Base-by-base conservation (phyloP, 345 rosid species). In the Citrus glauca region DNA sequence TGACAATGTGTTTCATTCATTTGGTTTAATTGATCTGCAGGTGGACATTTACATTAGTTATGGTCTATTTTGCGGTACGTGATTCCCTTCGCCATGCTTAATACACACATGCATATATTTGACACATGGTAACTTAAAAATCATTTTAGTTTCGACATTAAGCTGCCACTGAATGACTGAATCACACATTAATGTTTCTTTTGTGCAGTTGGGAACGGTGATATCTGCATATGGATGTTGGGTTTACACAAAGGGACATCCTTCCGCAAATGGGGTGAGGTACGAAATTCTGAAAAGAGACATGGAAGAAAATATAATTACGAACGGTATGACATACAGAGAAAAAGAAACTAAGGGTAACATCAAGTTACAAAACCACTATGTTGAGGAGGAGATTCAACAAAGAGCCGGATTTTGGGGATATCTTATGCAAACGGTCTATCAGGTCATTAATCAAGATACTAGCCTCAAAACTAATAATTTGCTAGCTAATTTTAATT, bases 61-160 rank as follows among this genome's bases (percentile, higher is more conserved):
- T 91, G 84, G 66, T 92, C 77, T 96, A 94, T 84, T 96, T 96
- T 82, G 91, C 85, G 90, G 99, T 96, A 90, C n/a, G 93, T 86
- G 3, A 33, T 69, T 70, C 76, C 55, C 50, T 42, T 20, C 17
- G 73, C 13, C 63, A 7, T 33, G 13, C 9, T 65, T 65, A 33
- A 65, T 11, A 27, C 24, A 2, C 53, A 40, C 30, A 11, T 67
- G 10, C 48, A 67, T n/a, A 38, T 67, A 9, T 38, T 37, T n/a
- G 7, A 13, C n/a, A 48, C 1, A 42, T 8, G 2, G n/a, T 42
- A 38, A 42, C 42, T 30, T 38, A 40, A 68, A 57, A 73, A 8
- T 35, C 42, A 25, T 75, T 35, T 63, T 35, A 22, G 57, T 5
- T 53, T 17, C 57, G 5, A 22, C 57, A 5, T 53, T 53, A 63